phyloP scores from a whole-genome alignment of 352 stramenopile species.

The Pythium guiyangense region DNA sequence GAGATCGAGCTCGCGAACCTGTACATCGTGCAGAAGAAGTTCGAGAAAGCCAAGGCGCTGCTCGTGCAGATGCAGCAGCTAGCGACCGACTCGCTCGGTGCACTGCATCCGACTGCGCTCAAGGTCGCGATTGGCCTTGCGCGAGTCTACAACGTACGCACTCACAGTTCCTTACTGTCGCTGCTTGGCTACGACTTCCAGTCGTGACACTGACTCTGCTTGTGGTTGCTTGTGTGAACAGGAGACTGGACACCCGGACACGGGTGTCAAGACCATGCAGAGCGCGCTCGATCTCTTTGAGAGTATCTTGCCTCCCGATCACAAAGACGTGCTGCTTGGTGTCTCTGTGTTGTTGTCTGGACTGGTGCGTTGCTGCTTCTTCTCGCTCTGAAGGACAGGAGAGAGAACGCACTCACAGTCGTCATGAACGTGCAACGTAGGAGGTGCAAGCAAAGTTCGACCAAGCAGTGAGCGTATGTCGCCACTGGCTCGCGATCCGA shows the following conservation, averaged over 20 bases:
- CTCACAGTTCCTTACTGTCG: too few relatives aligned
- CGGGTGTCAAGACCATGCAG: slow-evolving; percentile 20
- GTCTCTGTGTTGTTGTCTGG: slow-evolving; percentile 34
- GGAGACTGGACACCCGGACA: slow-evolving; percentile 22
- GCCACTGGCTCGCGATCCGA: slow-evolving; percentile 16
- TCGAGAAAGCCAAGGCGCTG: slow-evolving; percentile 34
- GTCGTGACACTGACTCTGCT: too few relatives aligned
- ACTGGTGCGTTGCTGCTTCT: slow-evolving; percentile 26
- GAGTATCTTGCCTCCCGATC: slow-evolving; percentile 24
- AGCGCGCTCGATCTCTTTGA: slow-evolving; percentile 29
- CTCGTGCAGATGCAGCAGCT: slow-evolving; percentile 26
- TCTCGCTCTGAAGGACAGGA: background rate
- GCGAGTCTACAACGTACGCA: slow-evolving; percentile 23
- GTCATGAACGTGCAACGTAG: slow-evolving; percentile 1
- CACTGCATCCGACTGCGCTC: slow-evolving; percentile 48
- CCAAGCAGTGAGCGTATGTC: slow-evolving; percentile 21
- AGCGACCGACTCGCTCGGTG: slow-evolving; percentile 30
- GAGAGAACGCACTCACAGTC: too few relatives aligned
- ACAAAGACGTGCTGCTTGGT: slow-evolving; percentile 36
- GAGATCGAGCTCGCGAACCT: slow-evolving; percentile 51
- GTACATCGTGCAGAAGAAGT: slow-evolving; percentile 59
- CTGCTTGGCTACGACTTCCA: background rate
- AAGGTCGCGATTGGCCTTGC: slow-evolving; percentile 45
- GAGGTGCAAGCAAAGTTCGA: slow-evolving; percentile 18
- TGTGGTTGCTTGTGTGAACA: slow-evolving; percentile 2